Conservation (phyloP, 1,139 yeast genomes). For the Candida sp. region DNA sequence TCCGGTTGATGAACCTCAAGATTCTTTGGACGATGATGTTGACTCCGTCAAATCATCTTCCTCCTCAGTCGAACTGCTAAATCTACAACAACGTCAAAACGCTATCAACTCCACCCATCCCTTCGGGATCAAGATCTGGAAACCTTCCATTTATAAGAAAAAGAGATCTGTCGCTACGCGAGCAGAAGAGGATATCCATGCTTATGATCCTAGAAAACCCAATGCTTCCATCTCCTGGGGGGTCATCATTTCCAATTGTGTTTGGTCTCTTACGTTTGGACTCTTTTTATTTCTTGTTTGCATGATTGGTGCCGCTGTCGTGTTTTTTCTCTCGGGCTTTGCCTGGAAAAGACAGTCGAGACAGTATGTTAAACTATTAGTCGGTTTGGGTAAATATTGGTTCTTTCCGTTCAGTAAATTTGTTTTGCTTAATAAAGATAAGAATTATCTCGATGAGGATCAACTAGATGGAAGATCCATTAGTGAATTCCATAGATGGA, state of each 20-base stretch:
- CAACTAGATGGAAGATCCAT: conserved; percentile 84
- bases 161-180: conserved; percentile 86
- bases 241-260: conserved; percentile 66
- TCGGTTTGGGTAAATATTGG: conserved; percentile 66
- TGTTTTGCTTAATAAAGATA: conserved; percentile 74
- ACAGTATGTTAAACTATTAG: conserved; percentile 59
- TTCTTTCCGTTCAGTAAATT: conserved; percentile 88
- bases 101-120: conserved; percentile 98
- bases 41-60: conserved; percentile 39
- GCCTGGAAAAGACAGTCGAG: conserved; percentile 33
- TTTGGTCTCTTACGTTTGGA: conserved; percentile 80
- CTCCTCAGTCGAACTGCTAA: conserved; percentile 72
- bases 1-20: no score
- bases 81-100: conserved; percentile 90
- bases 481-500: conserved; percentile 88
- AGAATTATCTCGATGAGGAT: conserved; percentile 82
- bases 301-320: conserved; percentile 38
- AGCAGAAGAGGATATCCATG: conserved; percentile 94
- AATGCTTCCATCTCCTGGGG: conserved; percentile 53
- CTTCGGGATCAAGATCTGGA: conserved; percentile 97
- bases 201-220: conserved; percentile 52
- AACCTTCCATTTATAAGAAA: conserved; percentile 94
- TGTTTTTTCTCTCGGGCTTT: conserved; percentile 48
- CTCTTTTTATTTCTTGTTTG: conserved; percentile 53
- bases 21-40: no score